Percentiles rank a stretch among this genome's conserved stretches.
Evolutionary conservation across 331 rosid species (phyloP).

Genomic region (Malus hybrid): DNA sequence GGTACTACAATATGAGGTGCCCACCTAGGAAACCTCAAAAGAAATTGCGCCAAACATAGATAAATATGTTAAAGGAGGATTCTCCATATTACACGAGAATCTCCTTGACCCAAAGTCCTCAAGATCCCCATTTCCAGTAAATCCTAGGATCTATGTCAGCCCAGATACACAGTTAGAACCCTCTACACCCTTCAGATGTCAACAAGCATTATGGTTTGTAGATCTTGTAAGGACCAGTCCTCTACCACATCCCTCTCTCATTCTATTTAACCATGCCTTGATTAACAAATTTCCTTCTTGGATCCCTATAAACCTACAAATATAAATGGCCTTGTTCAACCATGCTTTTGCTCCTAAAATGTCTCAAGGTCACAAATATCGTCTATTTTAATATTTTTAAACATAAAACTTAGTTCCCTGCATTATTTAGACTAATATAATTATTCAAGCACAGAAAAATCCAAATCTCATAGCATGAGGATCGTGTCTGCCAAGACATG

Average conservation of each 20-base stretch:
- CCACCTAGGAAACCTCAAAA: background rate
- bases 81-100: background rate
- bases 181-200: background rate
- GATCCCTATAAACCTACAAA: background rate
- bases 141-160: background rate
- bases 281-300: background rate
- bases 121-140: background rate
- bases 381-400: background rate
- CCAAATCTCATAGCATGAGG: background rate
- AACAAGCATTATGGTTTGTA: background rate
- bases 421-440: background rate
- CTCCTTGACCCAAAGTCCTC: background rate
- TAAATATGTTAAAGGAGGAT: background rate
- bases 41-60: background rate
- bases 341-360: background rate
- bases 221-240: background rate
- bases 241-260: background rate
- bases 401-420: background rate
- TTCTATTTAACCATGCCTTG: background rate
- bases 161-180: background rate
- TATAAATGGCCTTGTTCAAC: background rate
- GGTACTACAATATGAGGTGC: background rate
- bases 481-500: background rate
- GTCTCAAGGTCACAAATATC: background rate
- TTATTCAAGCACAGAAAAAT: background rate